A percentile compares a stretch with the other conserved stretches of the same genome.
Conservation (phyloP, 768 basidiomycete genomes). For the Boletus patriciae region DNA sequence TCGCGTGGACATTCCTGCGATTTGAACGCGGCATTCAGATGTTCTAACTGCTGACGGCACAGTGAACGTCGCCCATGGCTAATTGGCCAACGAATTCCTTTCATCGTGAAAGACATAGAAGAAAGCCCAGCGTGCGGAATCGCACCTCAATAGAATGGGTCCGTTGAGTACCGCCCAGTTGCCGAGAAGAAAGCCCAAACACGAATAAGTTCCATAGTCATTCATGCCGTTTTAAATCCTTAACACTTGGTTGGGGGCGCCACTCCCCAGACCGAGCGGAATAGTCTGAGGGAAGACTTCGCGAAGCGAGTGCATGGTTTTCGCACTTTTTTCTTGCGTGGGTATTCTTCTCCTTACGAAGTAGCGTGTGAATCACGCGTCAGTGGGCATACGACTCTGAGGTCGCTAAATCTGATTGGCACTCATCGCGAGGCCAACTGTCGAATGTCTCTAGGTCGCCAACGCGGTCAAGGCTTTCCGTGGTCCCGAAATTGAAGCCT, state of each 20-base stretch:
- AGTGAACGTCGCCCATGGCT: no score
- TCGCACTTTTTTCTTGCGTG: no score
- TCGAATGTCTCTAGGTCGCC: no score
- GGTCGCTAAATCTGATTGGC: background rate
- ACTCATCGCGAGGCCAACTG: background rate
- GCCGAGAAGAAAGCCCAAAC: background rate
- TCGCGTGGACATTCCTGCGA: background rate
- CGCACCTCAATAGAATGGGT: background rate
- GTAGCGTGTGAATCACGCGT: background rate
- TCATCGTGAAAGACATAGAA: background rate
- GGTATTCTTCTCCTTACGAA: background rate
- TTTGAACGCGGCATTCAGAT: background rate
- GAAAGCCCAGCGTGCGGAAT: background rate
- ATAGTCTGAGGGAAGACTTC: background rate
- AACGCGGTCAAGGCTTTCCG: no score
- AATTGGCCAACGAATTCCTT: no score
- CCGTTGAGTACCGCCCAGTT: background rate
- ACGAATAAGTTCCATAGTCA: background rate
- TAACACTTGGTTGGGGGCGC: background rate
- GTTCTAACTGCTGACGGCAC: background rate
- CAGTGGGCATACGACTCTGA: background rate
- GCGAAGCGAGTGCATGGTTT: background rate
- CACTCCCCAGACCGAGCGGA: background rate
- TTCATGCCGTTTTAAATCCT: background rate
- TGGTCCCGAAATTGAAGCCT: background rate